Evolutionary conservation across 2,329 filamentous ascomycete species (phyloP).

Genomic region (Sporothrix dimorphospora): DNA sequence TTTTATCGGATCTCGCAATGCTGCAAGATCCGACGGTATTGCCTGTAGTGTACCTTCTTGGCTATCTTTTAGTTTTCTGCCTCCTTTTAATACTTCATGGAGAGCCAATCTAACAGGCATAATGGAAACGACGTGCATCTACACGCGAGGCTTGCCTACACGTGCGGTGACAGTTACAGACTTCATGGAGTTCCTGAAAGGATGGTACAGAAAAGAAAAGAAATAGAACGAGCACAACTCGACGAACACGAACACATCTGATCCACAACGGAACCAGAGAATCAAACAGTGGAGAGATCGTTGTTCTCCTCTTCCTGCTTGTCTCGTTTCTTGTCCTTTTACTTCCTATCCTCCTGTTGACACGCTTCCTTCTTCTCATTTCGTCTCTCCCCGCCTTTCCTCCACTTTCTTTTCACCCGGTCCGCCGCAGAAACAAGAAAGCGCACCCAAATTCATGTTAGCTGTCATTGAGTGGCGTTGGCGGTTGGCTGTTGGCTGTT

Average conservation of each 20-base stretch:
- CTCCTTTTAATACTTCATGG: no score
- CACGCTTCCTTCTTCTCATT: neutral
- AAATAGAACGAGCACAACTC: neutral
- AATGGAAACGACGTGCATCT: neutral
- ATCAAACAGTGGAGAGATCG: slow-evolving; percentile 8
- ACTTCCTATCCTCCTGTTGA: neutral
- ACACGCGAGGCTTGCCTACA: neutral
- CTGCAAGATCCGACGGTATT: neutral
- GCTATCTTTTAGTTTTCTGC: neutral
- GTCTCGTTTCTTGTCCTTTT: neutral
- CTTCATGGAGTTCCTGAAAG: neutral
- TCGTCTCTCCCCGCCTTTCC: neutral
- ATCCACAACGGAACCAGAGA: neutral
- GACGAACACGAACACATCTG: neutral
- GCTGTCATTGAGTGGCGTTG: no score
- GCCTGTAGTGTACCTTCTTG: neutral
- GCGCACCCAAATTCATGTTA: neutral
- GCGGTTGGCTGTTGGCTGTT: neutral
- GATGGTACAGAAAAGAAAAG: neutral
- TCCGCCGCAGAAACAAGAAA: neutral
- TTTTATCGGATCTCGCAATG: neutral
- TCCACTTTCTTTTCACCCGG: neutral
- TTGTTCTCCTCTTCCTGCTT: neutral
- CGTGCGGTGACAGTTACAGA: neutral
- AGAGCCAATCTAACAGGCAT: neutral